A percentile compares a stretch with the other conserved stretches of the same genome.
Evolutionary conservation across 2,329 filamentous ascomycete genomes (phyloP).

Genomic region (Penicillium concentricum): DNA sequence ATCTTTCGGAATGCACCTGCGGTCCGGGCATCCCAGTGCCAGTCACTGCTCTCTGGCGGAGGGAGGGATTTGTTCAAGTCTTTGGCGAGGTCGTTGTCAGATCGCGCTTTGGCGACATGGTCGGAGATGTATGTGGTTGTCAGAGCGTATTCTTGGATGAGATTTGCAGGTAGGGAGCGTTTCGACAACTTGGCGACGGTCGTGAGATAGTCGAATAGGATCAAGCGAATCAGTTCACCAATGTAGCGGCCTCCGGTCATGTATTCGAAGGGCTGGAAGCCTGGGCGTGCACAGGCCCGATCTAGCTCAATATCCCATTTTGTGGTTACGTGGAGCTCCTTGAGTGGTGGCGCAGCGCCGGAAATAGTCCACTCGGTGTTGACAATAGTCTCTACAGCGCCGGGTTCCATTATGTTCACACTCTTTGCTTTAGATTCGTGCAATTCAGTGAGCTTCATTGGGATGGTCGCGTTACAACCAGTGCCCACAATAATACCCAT

Average conservation of each 20-base stretch:
- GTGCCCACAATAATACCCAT: conserved; percentile 84
- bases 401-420: conserved; percentile 48
- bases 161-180: conserved; percentile 52
- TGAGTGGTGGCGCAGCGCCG: conserved; percentile 67
- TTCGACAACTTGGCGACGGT: conserved; percentile 41
- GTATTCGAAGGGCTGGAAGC: conserved; percentile 81
- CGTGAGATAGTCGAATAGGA: conserved; percentile 65
- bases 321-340: conserved; percentile 60
- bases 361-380: conserved; percentile 86
- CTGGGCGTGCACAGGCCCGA: conserved; percentile 64
- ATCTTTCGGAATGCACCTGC: conserved; percentile 64
- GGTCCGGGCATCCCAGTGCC: conserved; percentile 62
- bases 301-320: conserved; percentile 70
- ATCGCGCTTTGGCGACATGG: conserved; percentile 56
- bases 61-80: conserved; percentile 55
- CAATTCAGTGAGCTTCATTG: conserved; percentile 63
- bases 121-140: conserved; percentile 73
- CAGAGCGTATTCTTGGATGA: conserved; percentile 61
- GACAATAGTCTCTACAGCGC: conserved; percentile 67
- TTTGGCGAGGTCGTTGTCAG: conserved; percentile 50
- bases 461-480: conserved; percentile 77
- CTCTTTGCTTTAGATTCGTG: conserved; percentile 61
- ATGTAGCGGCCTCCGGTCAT: conserved; percentile 79
- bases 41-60: conserved; percentile 47
- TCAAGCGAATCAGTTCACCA: conserved; percentile 71